Percentiles rank a stretch among this genome's conserved stretches.
phyloP scores from a whole-genome alignment of 257 asterid genomes.

The Capsicum rhomboideum region DNA sequence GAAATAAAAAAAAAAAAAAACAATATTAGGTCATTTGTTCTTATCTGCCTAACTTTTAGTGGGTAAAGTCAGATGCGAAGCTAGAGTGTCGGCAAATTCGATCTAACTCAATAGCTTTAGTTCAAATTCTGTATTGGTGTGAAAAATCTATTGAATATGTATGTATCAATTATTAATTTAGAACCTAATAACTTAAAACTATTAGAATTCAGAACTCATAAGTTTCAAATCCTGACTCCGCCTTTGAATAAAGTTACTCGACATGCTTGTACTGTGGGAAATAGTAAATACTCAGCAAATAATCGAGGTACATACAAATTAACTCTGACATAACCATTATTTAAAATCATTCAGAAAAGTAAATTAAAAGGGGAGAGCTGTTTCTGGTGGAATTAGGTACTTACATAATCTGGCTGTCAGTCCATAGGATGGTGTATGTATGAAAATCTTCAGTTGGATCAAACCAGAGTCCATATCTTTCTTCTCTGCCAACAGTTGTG shows the following conservation, averaged over 20 bases:
- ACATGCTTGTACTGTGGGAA: neutral
- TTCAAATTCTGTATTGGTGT: too few species aligned
- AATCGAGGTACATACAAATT: neutral
- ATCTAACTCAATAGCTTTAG: too few species aligned
- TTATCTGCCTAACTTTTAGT: neutral
- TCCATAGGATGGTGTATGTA: slow-evolving; percentile 62
- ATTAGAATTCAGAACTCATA: too few species aligned
- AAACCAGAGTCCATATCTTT: slow-evolving; percentile 81
- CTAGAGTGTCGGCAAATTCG: too few species aligned
- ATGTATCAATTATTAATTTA: too few species aligned
- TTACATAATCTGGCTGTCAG: slow-evolving; percentile 51
- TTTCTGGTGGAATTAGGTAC: slow-evolving; percentile 18
- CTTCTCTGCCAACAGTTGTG: slow-evolving; percentile 72
- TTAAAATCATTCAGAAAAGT: too few species aligned
- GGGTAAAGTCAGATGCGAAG: neutral
- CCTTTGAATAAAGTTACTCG: neutral
- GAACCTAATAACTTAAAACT: too few species aligned
- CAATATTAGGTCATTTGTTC: neutral
- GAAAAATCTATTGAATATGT: too few species aligned
- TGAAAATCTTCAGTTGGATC: slow-evolving; percentile 86
- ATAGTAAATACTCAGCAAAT: neutral
- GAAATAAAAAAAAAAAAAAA: neutral
- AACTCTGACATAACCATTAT: too few species aligned
- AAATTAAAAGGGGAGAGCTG: neutral
- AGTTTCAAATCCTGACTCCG: too few species aligned